Evolutionary conservation across 441 rosid species (phyloP).

Genomic region (Euphorbia celastroides): DNA sequence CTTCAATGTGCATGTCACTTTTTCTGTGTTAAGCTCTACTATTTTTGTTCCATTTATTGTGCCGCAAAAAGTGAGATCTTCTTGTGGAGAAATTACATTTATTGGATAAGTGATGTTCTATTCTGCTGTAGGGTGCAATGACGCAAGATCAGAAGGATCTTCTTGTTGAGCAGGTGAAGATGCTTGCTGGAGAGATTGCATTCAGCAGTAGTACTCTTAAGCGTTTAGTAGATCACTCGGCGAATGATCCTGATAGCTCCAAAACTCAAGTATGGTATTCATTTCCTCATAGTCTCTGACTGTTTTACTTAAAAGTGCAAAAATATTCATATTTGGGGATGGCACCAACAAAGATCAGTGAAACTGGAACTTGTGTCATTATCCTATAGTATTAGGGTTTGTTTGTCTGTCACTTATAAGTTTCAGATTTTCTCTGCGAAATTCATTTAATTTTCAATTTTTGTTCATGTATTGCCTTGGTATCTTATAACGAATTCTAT

Average conservation of each 20-base stretch:
- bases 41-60: background rate
- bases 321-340: conserved; percentile 11
- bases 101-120: background rate
- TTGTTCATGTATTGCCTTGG: background rate
- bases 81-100: conserved; percentile 1
- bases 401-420: background rate
- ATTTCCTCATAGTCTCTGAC: background rate
- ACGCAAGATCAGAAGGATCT: conserved; percentile 99
- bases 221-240: conserved; percentile 88
- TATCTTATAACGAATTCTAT: conserved; percentile 1
- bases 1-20: background rate
- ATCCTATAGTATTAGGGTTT: background rate
- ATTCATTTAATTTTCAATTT: background rate
- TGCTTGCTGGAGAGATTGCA: conserved; percentile 99
- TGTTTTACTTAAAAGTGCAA: conserved; percentile 3
- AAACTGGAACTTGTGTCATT: background rate
- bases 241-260: conserved; percentile 76
- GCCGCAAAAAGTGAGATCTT: background rate
- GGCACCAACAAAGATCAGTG: background rate
- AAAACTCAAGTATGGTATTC: conserved; percentile 57
- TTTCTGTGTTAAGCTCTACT: background rate
- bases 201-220: conserved; percentile 92
- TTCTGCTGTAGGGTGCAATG: conserved; percentile 52
- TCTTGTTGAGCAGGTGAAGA: conserved; percentile 94
- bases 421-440: background rate